Evolutionary conservation across 495 filamentous ascomycete species (phyloP).

Genomic region (Lasiosphaeria miniovina): DNA sequence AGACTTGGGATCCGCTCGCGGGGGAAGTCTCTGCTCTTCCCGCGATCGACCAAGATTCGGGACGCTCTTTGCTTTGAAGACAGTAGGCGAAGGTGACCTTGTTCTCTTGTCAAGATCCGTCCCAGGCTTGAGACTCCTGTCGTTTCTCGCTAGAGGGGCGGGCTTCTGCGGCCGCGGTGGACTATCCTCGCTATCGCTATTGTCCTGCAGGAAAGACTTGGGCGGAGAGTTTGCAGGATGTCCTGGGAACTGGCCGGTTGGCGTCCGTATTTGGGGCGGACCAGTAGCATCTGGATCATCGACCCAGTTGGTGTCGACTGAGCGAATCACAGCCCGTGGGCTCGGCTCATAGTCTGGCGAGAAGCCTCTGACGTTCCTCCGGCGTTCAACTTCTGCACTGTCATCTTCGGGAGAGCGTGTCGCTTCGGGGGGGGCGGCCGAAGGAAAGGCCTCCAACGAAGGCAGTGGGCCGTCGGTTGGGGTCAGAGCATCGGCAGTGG

Average conservation of each 20-base stretch:
- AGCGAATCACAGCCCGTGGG: conserved; percentile 56
- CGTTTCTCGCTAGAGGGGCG: conserved; percentile 12
- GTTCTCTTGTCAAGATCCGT: conserved; percentile 17
- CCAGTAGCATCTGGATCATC: conserved; percentile 6
- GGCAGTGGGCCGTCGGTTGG: conserved; percentile 20
- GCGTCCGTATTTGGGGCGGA: conserved; percentile 15
- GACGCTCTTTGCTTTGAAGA: conserved; percentile 35
- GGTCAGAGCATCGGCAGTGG: conserved; percentile 17
- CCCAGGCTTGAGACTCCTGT: conserved; percentile 21
- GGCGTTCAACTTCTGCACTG: conserved; percentile 24
- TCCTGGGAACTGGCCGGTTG: conserved; percentile 18
- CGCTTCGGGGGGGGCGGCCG: neutral
- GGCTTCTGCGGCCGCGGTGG: conserved; percentile 23
- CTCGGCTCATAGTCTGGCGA: conserved; percentile 65
- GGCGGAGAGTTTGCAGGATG: conserved; percentile 22
- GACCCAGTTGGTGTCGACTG: conserved; percentile 41
- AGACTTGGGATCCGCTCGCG: conserved; percentile 17
- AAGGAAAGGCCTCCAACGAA: conserved; percentile 9
- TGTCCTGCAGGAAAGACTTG: conserved; percentile 36
- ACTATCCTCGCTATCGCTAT: conserved; percentile 38
- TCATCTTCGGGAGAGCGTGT: conserved; percentile 1
- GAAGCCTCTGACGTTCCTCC: conserved; percentile 47
- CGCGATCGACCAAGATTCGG: conserved; percentile 26
- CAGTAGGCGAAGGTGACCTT: conserved; percentile 29
- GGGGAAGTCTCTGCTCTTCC: conserved; percentile 17